Base-by-base conservation (phyloP, 108 stramenopile genomes). In the Cylindrotheca closterium region DNA sequence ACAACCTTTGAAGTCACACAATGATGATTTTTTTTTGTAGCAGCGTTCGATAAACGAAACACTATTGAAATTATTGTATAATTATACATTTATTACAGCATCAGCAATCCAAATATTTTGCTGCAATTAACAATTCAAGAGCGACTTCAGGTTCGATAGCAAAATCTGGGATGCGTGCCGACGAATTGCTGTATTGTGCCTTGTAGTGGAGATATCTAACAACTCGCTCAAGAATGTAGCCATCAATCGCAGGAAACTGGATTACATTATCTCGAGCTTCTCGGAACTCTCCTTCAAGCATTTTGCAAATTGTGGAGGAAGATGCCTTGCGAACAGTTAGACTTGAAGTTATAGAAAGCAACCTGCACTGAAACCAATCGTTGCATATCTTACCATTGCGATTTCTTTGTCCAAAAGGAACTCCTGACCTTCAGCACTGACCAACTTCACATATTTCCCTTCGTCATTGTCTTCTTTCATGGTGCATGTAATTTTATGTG, bases 181-280 rank as follows among this genome's bases (percentile, higher is more conserved):
- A 63, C 18, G 83, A 73, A 24, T 87, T 79, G n/a, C 73, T 70
- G 49, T 81, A 73, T 46, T 81, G 65, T 53, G 77, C 82, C 76
- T 91, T 89, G 72, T 91, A 94, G 69, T 89, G 78, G 29, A 94
- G 55, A 65, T 94, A 94, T 47, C 82, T 70, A 18, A 94, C 80
- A 3, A 94, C 82, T 47, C 85, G 82, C 64, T 94, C 93, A 33
- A 94, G 54, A 30, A 90, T 81, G n/a, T 65, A 65, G 12, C 75
- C 68, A 27, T 79, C 32, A 34, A 94, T 89, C 47, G 90, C 89
- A 0, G 93, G 93, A 49, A 94, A 88, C 18, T 77, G 84, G 59
- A 94, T 86, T 30, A 86, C 68, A 29, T 88, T 85, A 61, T 91
- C 89, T 58, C 87, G 79, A 31, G 86, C 80, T 64, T 94, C 93